Conservation (phyloP, 1,284 basidiomycete genomes). For the Nidula niveotomentosa region DNA sequence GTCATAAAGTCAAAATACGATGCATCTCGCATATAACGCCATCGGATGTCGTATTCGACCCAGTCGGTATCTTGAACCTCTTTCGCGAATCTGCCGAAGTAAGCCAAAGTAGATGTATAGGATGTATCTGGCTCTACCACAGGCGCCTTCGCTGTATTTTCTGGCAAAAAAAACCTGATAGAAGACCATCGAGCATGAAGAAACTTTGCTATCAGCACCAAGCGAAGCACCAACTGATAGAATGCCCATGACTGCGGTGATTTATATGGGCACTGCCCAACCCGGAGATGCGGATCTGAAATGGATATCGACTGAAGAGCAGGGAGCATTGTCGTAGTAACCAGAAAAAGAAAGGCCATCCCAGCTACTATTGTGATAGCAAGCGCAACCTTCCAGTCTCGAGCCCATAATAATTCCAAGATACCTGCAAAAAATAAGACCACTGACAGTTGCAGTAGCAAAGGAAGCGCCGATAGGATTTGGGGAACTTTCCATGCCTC, state of each 20-base stretch:
- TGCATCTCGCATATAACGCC: neutral
- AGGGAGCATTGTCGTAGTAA: neutral
- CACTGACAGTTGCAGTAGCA: neutral
- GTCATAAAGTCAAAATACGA: neutral
- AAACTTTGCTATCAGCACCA: neutral
- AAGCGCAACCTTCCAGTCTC: neutral
- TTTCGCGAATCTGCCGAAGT: neutral
- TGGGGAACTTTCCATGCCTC: neutral
- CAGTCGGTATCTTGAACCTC: neutral
- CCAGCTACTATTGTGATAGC: neutral
- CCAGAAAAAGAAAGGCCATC: neutral
- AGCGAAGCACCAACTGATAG: neutral
- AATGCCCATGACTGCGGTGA: conserved; percentile 1
- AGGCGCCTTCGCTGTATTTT: too few relatives aligned
- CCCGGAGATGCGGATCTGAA: neutral
- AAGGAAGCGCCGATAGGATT: neutral
- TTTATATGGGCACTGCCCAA: neutral
- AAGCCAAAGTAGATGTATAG: neutral
- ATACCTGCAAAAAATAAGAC: neutral
- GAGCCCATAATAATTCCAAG: neutral
- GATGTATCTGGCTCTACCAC: too few relatives aligned
- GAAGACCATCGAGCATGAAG: neutral
- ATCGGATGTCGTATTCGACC: neutral
- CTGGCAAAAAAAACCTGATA: neutral
- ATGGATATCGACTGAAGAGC: neutral